These are phyloP conservation scores for Vitis labrusca DNA, from an alignment of 164 flowering plant species.

Conservation along the genomic window DNA sequence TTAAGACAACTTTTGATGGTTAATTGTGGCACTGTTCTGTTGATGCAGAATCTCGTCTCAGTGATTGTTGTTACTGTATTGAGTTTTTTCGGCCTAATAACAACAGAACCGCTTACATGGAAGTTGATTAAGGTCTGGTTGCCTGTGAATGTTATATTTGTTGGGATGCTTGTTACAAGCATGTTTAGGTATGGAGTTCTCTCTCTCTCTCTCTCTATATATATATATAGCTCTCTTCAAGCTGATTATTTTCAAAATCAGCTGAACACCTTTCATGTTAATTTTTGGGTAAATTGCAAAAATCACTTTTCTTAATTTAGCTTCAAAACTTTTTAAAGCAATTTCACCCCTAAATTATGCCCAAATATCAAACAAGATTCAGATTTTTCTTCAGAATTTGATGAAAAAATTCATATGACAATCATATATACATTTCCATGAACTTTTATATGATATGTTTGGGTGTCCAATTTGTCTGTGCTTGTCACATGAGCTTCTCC, in stretches of 20 bases:
- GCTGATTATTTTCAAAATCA: neutral
- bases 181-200: constrained; percentile 75
- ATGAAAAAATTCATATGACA: too few relatives aligned
- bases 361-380: too few relatives aligned
- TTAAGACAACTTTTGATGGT: neutral
- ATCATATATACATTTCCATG: too few relatives aligned
- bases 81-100: constrained; percentile 64
- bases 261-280: too few relatives aligned
- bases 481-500: too few relatives aligned
- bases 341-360: too few relatives aligned
- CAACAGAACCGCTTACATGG: constrained; percentile 93
- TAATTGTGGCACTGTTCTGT: constrained; percentile 17
- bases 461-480: too few relatives aligned
- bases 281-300: too few relatives aligned
- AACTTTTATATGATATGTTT: too few relatives aligned
- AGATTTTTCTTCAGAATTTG: too few relatives aligned
- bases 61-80: constrained; percentile 74
- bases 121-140: constrained; percentile 89
- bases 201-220: neutral
- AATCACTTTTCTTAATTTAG: too few relatives aligned
- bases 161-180: constrained; percentile 97
- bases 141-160: constrained; percentile 95
- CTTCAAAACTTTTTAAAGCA: too few relatives aligned
- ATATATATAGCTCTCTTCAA: neutral
- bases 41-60: constrained; percentile 88